A percentile compares a stretch with the other conserved stretches of the same genome.
These are phyloP conservation scores for Quercus lobata DNA, from an alignment of 331 rosid genomes.

Conservation along the genomic window DNA sequence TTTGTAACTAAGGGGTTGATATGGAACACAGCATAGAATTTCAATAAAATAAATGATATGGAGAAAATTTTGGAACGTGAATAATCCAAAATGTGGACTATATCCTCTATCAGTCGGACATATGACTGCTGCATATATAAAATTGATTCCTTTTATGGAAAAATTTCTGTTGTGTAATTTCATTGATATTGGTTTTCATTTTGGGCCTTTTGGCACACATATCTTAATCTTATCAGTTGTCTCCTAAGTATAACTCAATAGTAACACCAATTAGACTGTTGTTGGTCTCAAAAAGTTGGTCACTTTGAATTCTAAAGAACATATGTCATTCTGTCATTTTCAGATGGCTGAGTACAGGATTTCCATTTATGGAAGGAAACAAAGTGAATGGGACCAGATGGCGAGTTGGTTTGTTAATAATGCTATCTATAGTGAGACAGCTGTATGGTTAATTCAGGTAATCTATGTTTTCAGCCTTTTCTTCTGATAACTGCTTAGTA, in stretches of 20 bases:
- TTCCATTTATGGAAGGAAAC: constrained; percentile 84
- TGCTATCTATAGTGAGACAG: constrained; percentile 64
- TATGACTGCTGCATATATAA: background rate
- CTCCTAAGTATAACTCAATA: background rate
- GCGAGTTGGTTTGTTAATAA: constrained; percentile 93
- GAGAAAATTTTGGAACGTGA: background rate
- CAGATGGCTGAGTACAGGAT: constrained; percentile 95
- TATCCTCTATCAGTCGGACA: background rate
- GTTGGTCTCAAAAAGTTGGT: background rate
- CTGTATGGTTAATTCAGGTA: constrained; percentile 92
- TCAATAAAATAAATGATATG: background rate
- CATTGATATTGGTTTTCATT: background rate
- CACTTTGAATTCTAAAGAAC: background rate
- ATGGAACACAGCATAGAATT: background rate
- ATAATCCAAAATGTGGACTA: background rate
- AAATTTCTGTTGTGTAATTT: background rate
- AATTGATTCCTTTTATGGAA: background rate
- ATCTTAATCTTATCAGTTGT: background rate
- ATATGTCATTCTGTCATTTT: constrained; percentile 2
- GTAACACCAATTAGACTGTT: background rate
- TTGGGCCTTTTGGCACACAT: background rate
- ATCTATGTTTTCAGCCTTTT: constrained; percentile 5
- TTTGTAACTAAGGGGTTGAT: background rate
- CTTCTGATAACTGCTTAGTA: background rate
- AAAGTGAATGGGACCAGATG: constrained; percentile 89